phyloP scores from a whole-genome alignment of 2,329 filamentous ascomycete genomes.

The Colletotrichum orchidophilum region DNA sequence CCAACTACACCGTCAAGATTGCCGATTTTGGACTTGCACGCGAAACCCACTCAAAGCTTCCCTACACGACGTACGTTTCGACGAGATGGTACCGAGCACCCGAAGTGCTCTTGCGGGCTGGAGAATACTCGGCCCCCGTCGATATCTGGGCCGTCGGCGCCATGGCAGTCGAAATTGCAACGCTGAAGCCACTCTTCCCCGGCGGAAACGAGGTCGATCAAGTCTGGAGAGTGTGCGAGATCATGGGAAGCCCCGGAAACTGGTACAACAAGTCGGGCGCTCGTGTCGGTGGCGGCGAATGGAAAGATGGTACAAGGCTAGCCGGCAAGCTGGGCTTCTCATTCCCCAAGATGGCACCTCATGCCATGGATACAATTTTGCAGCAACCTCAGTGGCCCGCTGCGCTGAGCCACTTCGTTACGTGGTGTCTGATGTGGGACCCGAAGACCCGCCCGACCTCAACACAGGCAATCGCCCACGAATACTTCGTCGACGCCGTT shows the following conservation, averaged over 20 bases:
- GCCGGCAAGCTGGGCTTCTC: slow-evolving; percentile 98
- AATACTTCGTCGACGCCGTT: slow-evolving; percentile 92
- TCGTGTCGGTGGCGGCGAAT: slow-evolving; percentile 93
- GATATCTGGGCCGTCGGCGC: slow-evolving; percentile 99
- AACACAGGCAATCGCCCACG: slow-evolving; percentile 91
- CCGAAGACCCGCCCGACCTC: slow-evolving; percentile 92
- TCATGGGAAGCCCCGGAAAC: slow-evolving; percentile 98
- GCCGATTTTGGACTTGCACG: slow-evolving; percentile 98
- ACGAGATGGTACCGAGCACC: slow-evolving; percentile 98
- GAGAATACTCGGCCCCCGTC: slow-evolving; percentile 96
- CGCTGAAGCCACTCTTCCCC: slow-evolving; percentile 94
- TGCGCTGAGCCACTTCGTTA: slow-evolving; percentile 90
- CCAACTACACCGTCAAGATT: slow-evolving; percentile 96
- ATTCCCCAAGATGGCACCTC: slow-evolving; percentile 99
- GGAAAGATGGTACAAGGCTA: slow-evolving; percentile 92
- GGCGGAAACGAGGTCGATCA: slow-evolving; percentile 99
- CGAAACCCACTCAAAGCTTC: slow-evolving; percentile 94
- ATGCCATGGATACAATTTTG: slow-evolving; percentile 94
- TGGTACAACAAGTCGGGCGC: slow-evolving; percentile 94
- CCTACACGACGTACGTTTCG: slow-evolving; percentile 98
- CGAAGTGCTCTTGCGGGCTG: slow-evolving; percentile 91
- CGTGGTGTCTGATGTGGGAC: slow-evolving; percentile 99
- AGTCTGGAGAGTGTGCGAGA: slow-evolving; percentile 98
- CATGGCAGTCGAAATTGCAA: slow-evolving; percentile 98
- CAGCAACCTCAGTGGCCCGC: slow-evolving; percentile 91